These are phyloP conservation scores for Fusarium armeniacum DNA, from an alignment of 2,329 filamentous ascomycete genomes.

Conservation along the genomic window DNA sequence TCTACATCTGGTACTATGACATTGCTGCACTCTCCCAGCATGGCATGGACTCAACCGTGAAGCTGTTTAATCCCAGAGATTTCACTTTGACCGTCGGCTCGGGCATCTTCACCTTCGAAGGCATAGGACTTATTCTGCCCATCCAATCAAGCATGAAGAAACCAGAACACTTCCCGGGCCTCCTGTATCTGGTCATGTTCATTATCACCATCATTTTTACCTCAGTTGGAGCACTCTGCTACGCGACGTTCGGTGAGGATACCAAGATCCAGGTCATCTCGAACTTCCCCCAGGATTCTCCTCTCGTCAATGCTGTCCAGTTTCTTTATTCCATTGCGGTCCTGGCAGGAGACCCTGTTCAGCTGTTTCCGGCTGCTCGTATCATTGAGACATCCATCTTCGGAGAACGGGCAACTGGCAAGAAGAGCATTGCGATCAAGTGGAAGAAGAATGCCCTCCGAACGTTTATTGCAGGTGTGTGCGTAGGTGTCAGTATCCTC, in stretches of 20 bases:
- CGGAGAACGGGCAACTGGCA: conserved; percentile 74
- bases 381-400: conserved; percentile 79
- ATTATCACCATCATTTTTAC: conserved; percentile 81
- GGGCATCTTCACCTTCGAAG: conserved; percentile 84
- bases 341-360: conserved; percentile 79
- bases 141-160: conserved; percentile 82
- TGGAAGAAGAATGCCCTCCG: conserved; percentile 83
- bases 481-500: conserved; percentile 71
- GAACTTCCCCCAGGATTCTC: conserved; percentile 79
- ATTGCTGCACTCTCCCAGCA: conserved; percentile 67
- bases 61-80: conserved; percentile 76
- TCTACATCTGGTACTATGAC: conserved; percentile 82
- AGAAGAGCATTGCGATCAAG: conserved; percentile 73
- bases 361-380: conserved; percentile 79
- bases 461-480: conserved; percentile 68
- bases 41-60: conserved; percentile 72
- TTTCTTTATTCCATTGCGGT: conserved; percentile 81
- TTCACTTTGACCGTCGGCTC: conserved; percentile 80
- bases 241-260: conserved; percentile 77
- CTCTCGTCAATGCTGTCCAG: conserved; percentile 81
- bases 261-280: conserved; percentile 82
- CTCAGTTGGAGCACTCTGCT: conserved; percentile 79
- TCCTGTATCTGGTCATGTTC: conserved; percentile 78
- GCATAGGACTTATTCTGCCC: conserved; percentile 81
- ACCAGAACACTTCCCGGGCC: conserved; percentile 74